Conservation (phyloP, 306 rosid species). For the Acacia melanoxylon region DNA sequence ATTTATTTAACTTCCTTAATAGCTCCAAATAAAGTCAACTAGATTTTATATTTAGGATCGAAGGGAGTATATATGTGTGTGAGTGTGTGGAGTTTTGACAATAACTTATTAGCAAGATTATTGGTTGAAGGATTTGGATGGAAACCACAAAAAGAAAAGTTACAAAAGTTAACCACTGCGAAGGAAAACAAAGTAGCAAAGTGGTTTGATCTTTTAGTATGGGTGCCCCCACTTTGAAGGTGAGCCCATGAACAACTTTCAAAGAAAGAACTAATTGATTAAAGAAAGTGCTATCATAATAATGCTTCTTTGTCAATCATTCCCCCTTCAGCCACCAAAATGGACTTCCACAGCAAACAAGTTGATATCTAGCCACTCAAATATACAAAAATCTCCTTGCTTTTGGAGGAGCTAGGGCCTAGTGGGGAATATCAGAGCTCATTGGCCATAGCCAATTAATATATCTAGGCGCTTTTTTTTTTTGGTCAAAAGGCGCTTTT, state of each 20-base stretch:
- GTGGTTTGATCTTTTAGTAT: background rate
- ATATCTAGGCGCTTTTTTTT: background rate
- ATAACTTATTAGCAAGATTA: background rate
- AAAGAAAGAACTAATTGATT: background rate
- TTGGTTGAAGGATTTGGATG: background rate
- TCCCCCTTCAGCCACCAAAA: background rate
- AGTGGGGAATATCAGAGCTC: background rate
- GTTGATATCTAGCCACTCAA: background rate
- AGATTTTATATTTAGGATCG: accelerated
- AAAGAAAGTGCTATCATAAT: background rate
- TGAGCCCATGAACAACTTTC: background rate
- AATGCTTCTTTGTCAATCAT: background rate
- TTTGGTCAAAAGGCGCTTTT: no score
- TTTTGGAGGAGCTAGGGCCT: background rate
- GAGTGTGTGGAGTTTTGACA: background rate
- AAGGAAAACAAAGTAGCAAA: background rate
- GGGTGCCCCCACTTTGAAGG: background rate
- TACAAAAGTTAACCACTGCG: background rate
- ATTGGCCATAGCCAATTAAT: background rate
- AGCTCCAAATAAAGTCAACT: no score
- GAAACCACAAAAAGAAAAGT: background rate
- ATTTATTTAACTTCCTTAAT: no score
- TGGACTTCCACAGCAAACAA: background rate
- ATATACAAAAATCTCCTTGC: background rate
- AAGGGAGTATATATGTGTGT: no score